Evolutionary conservation across 352 stramenopile genomes (phyloP).

Genomic region (Phytopythium aichiense): DNA sequence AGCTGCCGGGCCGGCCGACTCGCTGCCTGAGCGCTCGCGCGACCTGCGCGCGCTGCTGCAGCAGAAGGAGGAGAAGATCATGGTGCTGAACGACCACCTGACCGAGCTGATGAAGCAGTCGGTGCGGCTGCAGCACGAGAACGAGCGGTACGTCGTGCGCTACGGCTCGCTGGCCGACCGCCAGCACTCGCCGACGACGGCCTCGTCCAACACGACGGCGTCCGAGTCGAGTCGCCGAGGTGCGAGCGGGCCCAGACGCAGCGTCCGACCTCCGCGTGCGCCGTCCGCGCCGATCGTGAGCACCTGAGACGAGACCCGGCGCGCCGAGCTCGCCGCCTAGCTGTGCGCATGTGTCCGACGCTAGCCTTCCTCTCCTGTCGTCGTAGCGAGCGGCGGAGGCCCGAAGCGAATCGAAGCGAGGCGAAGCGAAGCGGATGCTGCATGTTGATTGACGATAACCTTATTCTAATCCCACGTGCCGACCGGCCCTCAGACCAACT

Average conservation of each 20-base stretch:
- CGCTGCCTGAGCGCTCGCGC: conserved; percentile 31
- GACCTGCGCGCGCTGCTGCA: conserved; percentile 44
- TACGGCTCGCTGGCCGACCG: conserved; percentile 24
- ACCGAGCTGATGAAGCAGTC: conserved; percentile 80
- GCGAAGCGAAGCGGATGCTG: not conserved
- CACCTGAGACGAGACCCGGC: not conserved
- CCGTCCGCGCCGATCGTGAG: not conserved
- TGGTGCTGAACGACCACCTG: conserved; percentile 82
- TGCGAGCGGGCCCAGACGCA: not conserved
- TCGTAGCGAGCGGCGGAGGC: not conserved
- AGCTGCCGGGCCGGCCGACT: conserved; percentile 10
- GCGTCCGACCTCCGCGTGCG: not conserved
- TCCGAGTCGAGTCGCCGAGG: conserved; percentile 4
- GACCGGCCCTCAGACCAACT: conserved; percentile 40
- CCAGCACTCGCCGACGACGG: conserved; percentile 8
- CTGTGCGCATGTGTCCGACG: not conserved
- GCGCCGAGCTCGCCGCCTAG: not conserved
- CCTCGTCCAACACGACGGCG: conserved; percentile 23
- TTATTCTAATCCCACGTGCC: not conserved
- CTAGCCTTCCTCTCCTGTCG: not conserved
- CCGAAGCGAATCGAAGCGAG: not conserved
- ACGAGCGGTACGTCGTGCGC: conserved; percentile 50
- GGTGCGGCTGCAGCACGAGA: conserved; percentile 68
- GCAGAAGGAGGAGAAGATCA: conserved; percentile 76
- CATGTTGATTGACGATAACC: not conserved